Evolutionary conservation across 2,329 filamentous ascomycete genomes (phyloP).

Genomic region (Pyrenochaeta sp.): DNA sequence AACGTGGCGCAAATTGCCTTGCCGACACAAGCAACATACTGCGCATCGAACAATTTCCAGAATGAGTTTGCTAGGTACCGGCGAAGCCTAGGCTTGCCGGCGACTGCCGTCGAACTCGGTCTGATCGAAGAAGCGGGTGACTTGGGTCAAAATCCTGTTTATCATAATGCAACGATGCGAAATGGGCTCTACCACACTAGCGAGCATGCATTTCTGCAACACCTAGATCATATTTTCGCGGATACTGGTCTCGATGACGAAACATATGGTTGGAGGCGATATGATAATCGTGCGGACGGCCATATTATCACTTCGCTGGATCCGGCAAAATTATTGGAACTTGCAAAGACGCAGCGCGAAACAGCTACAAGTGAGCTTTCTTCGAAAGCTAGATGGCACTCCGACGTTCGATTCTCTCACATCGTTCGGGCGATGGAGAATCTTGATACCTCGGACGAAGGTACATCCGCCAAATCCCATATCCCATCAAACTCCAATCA

Average conservation of each 20-base stretch:
- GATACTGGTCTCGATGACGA: background rate
- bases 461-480: background rate
- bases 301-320: background rate
- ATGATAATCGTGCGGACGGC: background rate
- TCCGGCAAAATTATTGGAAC: background rate
- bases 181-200: slow-evolving; percentile 10
- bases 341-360: background rate
- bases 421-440: background rate
- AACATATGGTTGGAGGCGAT: background rate
- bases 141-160: slow-evolving; percentile 4
- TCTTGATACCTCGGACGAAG: background rate
- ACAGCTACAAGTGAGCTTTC: background rate
- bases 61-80: slow-evolving; percentile 31
- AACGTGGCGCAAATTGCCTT: slow-evolving; percentile 19
- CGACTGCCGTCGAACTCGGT: slow-evolving; percentile 29
- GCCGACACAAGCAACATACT: slow-evolving; percentile 29
- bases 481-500: background rate
- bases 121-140: slow-evolving; percentile 33
- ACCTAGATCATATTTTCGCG: background rate
- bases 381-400: background rate
- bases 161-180: slow-evolving; percentile 11
- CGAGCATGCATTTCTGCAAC: slow-evolving; percentile 7
- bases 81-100: slow-evolving; percentile 20
- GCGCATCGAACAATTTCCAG: slow-evolving; percentile 32
- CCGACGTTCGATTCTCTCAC: background rate